phyloP scores from a whole-genome alignment of 306 rosid species.

The Ormosia semicastrata region DNA sequence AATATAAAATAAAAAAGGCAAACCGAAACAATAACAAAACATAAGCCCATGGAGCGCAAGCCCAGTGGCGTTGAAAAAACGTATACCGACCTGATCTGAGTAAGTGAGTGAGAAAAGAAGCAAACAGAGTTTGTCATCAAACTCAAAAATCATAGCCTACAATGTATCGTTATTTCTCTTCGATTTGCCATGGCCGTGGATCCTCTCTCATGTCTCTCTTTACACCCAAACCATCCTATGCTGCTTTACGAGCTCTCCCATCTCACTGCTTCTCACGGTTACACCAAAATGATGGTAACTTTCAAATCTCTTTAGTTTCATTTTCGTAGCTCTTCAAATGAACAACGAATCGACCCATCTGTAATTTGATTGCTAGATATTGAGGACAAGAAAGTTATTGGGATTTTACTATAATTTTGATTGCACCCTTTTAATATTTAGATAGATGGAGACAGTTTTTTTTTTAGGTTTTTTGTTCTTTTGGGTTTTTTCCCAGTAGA shows the following conservation, averaged over 20 bases:
- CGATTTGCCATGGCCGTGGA: neutral
- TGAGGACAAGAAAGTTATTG: neutral
- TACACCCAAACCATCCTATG: neutral
- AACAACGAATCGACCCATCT: too few species aligned
- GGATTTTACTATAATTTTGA: neutral
- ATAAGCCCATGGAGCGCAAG: too few species aligned
- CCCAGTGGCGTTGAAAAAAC: too few species aligned
- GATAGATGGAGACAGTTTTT: too few species aligned
- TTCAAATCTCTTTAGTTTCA: neutral
- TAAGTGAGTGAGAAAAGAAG: neutral
- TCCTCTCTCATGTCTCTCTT: neutral
- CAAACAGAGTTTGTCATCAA: neutral
- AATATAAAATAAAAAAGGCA: too few species aligned
- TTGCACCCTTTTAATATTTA: neutral
- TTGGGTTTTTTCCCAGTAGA: neutral
- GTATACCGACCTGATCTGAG: neutral
- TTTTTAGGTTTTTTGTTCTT: too few species aligned
- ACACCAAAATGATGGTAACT: neutral
- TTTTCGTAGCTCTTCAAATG: neutral
- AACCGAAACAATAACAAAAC: too few species aligned
- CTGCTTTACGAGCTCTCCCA: neutral
- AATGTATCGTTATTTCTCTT: conserved; percentile 25
- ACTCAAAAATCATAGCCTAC: too few species aligned
- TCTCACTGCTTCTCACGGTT: neutral
- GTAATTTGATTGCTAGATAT: neutral